Evolutionary conservation across 2,329 filamentous ascomycete species (phyloP), one percentile per base, ranked within the genome.

Genomic region (Fusarium subtropicale): DNA sequence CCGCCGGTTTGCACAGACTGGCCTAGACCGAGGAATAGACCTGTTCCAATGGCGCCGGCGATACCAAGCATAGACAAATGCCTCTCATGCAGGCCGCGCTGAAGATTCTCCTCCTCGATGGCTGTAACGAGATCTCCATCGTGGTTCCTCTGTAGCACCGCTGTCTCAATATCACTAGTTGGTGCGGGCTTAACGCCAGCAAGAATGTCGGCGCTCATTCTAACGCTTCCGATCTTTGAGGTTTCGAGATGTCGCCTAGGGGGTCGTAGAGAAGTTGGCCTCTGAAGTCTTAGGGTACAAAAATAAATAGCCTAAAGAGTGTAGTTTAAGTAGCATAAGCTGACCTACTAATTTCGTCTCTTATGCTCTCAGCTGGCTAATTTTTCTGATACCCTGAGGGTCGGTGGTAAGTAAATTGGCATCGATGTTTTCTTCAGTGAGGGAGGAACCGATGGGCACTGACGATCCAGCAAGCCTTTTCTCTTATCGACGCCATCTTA

Each of bases 31-130:
- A 74, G 69, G 30, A 74, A 74, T 20, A 74, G 58, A 9, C 72
- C 72, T 0, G 83, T 85, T 30, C 83, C 83, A 66, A 87, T 86
- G 36, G 84, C 84, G 10, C 85, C 85, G 9, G 84, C 85, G 65
- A 86, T 82, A 60, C 84, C 85, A 63, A 86, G 84, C 53, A 86
- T 77, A 70, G 86, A 84, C 60, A 87, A 81, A 64, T 86, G 72
- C 16, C 72, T 71, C 64, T 75, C 74, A 4, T 64, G 61, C 15
- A 75, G 60, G 18, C 74, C 74, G 53, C 73, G 73, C 47, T 72
- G 65, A 3, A 75, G 71, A 22, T 55, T 66, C n/a, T 56, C 58
- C 53, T 74, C 58, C 48, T 75, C 73, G 3, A 64, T 64, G 13
- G 51, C 60, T 20, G 74, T 75, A 2, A 75, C 69, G 20, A 75